Evolutionary conservation across 169 alveolate species (phyloP).

Genomic region (Toxoplasma gondii): DNA sequence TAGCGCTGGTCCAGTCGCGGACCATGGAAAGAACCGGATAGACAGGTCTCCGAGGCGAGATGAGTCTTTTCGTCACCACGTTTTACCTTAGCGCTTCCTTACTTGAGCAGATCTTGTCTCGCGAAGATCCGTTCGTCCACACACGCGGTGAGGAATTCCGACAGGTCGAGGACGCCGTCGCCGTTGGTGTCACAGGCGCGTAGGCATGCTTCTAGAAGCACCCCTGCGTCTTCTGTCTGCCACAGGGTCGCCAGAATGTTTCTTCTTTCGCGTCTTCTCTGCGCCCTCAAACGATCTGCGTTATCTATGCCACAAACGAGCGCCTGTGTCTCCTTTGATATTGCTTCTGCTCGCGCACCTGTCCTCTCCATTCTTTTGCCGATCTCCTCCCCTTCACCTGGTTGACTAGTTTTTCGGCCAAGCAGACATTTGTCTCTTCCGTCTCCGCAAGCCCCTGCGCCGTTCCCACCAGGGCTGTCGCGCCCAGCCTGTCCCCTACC

Average conservation of each 20-base stretch:
- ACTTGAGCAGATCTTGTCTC: conserved; percentile 29
- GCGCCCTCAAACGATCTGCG: not conserved
- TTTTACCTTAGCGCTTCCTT: not conserved
- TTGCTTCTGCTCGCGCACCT: not conserved
- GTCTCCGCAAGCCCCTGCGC: no score
- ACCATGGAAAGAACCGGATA: no score
- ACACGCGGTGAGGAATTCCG: conserved; percentile 28
- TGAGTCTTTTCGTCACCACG: no score
- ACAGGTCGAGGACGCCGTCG: conserved; percentile 3
- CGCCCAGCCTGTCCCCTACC: no score
- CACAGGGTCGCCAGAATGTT: not conserved
- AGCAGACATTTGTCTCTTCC: no score
- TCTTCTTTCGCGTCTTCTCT: not conserved
- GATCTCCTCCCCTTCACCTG: not conserved
- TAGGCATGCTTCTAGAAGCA: not conserved
- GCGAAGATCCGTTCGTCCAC: conserved; percentile 15
- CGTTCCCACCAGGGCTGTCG: no score
- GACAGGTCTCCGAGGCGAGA: no score
- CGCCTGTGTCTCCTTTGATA: no score
- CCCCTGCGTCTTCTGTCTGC: not conserved
- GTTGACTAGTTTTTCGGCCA: no score
- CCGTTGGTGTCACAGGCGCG: conserved; percentile 6
- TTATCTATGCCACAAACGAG: not conserved
- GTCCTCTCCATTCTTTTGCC: not conserved
- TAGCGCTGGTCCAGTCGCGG: no score